phyloP scores from a whole-genome alignment of 192 early-diverging fungal species.

The Coemansia biformis region DNA sequence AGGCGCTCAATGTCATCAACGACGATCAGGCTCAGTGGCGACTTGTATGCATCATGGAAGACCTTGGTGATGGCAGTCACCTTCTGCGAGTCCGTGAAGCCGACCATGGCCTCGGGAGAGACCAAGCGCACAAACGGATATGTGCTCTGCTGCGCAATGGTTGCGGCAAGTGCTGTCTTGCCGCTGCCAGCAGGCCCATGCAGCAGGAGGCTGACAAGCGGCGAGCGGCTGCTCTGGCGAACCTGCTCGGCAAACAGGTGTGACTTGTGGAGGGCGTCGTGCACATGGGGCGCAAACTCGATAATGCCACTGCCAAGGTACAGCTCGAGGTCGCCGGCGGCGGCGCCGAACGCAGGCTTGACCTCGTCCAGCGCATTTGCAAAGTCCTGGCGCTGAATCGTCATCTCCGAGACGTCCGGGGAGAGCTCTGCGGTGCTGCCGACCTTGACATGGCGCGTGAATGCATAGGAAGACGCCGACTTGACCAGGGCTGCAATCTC shows the following conservation, averaged over 20 bases:
- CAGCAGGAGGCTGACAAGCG: conserved; percentile 84
- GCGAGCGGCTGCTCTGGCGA: conserved; percentile 72
- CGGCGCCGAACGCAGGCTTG: conserved; percentile 87
- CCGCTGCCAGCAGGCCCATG: conserved; percentile 85
- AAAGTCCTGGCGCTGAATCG: conserved; percentile 83
- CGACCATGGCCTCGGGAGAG: conserved; percentile 94
- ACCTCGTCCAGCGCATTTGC: conserved; percentile 87
- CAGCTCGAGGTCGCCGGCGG: conserved; percentile 82
- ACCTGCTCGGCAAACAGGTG: conserved; percentile 68
- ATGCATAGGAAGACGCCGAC: conserved; percentile 89
- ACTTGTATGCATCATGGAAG: conserved; percentile 98
- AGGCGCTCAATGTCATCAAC: conserved; percentile 92
- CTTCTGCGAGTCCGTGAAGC: conserved; percentile 77
- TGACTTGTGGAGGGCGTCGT: conserved; percentile 57
- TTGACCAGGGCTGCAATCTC: conserved; percentile 93
- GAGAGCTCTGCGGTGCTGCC: conserved; percentile 76
- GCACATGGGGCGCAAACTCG: conserved; percentile 60
- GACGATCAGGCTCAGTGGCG: conserved; percentile 87
- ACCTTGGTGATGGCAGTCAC: conserved; percentile 84
- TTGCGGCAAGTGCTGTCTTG: conserved; percentile 95
- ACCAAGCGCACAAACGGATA: conserved; percentile 98
- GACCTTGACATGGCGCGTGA: conserved; percentile 93
- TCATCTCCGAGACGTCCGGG: conserved; percentile 83
- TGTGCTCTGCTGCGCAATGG: conserved; percentile 79
- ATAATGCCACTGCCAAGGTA: conserved; percentile 84